Conservation (phyloP, 495 filamentous ascomycete genomes). For the Trichoderma reesei region DNA sequence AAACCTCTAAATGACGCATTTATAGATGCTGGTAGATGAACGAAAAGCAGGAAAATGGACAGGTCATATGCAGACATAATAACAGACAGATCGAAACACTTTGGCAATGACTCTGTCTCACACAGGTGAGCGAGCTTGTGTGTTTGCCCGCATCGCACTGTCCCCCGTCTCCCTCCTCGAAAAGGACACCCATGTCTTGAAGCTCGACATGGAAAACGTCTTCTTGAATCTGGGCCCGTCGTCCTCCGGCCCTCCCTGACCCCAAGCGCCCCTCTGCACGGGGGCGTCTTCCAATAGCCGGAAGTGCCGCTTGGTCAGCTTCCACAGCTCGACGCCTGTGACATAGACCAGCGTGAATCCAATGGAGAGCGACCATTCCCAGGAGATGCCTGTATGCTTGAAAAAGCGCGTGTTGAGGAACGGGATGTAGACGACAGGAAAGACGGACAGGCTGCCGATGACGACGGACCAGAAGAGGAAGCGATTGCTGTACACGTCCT, state of each 20-base stretch:
- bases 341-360: constrained; percentile 53
- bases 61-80: not conserved
- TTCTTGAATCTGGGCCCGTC: constrained; percentile 23
- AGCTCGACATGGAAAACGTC: constrained; percentile 31
- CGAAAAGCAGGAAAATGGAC: not conserved
- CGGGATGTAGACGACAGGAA: constrained; percentile 66
- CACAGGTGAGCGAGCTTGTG: not conserved
- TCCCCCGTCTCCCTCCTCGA: constrained; percentile 20
- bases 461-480: constrained; percentile 69
- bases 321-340: constrained; percentile 56
- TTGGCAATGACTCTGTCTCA: too few relatives aligned
- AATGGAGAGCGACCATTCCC: constrained; percentile 61
- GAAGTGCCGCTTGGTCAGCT: constrained; percentile 47
- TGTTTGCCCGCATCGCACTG: constrained; percentile 15
- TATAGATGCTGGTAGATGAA: not conserved
- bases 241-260: constrained; percentile 30
- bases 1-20: not conserved
- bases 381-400: constrained; percentile 62
- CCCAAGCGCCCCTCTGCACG: constrained; percentile 30
- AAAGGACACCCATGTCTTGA: constrained; percentile 28
- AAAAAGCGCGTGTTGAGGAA: constrained; percentile 59
- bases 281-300: constrained; percentile 34
- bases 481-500: constrained; percentile 57
- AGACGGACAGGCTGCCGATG: constrained; percentile 55
- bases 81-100: not conserved